A percentile compares a stretch with the other conserved stretches of the same genome.
Conservation (phyloP, 306 rosid genomes). For the Astragalus glycyphyllos region DNA sequence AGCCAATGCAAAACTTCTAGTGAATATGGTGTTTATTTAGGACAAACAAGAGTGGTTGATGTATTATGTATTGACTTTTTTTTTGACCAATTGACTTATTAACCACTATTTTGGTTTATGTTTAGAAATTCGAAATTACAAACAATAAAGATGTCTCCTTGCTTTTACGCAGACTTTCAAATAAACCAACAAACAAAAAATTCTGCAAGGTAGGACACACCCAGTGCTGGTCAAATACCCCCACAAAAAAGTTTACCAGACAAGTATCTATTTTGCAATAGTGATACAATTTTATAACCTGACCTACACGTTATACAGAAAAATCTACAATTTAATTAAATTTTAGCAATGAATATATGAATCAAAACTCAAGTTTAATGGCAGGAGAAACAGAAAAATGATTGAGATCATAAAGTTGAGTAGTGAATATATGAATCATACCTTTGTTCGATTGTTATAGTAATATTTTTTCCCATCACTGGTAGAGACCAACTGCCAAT, state of each 20-base stretch:
- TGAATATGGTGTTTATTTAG: constrained; percentile 34
- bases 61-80: constrained; percentile 9
- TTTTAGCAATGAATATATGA: too few species aligned
- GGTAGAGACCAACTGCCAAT: constrained; percentile 85
- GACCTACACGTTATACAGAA: constrained; percentile 17
- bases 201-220: constrained; percentile 32
- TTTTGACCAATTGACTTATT: constrained; percentile 23
- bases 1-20: constrained; percentile 7
- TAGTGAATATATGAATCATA: constrained; percentile 42
- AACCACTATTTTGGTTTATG: constrained; percentile 3
- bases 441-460: constrained; percentile 90
- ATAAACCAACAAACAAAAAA: not conserved
- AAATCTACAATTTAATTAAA: too few species aligned
- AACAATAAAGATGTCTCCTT: constrained; percentile 1
- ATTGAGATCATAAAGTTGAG: constrained; percentile 12
- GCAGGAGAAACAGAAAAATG: constrained; percentile 10
- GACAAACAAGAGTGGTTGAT: constrained; percentile 5
- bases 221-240: not conserved
- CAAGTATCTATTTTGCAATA: not conserved
- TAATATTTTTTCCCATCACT: constrained; percentile 90
- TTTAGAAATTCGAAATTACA: not conserved
- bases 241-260: not conserved
- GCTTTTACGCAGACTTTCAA: not conserved
- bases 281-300: not conserved
- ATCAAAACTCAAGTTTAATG: not conserved